These are phyloP conservation scores for Hypomontagnella submonticulosa DNA, from an alignment of 495 filamentous ascomycete species.

Conservation along the genomic window DNA sequence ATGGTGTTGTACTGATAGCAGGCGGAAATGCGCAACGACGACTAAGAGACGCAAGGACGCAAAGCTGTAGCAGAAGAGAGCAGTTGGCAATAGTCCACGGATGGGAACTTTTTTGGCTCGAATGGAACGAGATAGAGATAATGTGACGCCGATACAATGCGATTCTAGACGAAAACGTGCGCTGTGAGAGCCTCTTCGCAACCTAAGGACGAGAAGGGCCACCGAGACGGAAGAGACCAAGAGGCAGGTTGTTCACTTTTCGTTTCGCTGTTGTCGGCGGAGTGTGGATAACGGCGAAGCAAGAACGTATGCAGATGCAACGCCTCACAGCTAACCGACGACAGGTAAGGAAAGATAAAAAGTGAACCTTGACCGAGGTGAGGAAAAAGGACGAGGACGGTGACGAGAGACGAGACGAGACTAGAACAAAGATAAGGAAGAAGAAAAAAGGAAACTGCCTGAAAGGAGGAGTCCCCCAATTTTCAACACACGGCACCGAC, in stretches of 20 bases:
- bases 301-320: constrained; percentile 41
- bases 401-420: constrained; percentile 20
- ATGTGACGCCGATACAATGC: constrained; percentile 39
- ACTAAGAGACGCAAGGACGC: constrained; percentile 31
- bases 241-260: constrained; percentile 39
- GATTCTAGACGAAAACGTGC: constrained; percentile 40
- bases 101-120: constrained; percentile 6
- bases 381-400: constrained; percentile 34
- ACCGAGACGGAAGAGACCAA: constrained; percentile 29
- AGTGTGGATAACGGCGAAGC: constrained; percentile 29
- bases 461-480: constrained; percentile 61
- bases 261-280: constrained; percentile 15
- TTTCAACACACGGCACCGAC: constrained; percentile 56
- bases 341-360: constrained; percentile 32
- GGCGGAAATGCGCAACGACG: constrained; percentile 35
- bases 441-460: constrained; percentile 62
- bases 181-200: constrained; percentile 17
- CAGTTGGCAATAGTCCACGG: constrained; percentile 13
- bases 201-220: constrained; percentile 28
- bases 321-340: constrained; percentile 33
- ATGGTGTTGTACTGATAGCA: constrained; percentile 28
- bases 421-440: constrained; percentile 48
- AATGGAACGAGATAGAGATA: constrained; percentile 22
- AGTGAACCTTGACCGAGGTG: constrained; percentile 41
- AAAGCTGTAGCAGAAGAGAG: constrained; percentile 12